Evolutionary conservation across 345 rosid genomes (phyloP).

Genomic region (Salix udensis): DNA sequence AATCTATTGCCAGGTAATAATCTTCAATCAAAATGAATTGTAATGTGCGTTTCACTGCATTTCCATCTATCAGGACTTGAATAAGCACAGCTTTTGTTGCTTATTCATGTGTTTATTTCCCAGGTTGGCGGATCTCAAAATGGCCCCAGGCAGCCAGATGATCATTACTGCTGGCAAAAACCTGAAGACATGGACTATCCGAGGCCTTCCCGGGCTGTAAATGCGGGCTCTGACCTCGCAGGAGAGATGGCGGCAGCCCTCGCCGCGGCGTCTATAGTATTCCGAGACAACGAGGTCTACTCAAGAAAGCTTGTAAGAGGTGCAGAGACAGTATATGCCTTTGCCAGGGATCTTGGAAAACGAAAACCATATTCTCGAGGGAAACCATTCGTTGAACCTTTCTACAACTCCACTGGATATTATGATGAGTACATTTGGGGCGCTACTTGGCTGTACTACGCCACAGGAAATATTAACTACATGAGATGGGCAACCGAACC

Average conservation of each 20-base stretch:
- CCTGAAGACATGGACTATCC: constrained; percentile 83
- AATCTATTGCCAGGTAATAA: constrained; percentile 52
- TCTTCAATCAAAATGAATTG: not conserved
- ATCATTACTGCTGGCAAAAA: constrained; percentile 71
- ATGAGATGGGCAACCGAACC: constrained; percentile 51
- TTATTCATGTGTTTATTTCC: not conserved
- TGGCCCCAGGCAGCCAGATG: constrained; percentile 57
- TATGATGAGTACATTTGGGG: constrained; percentile 89
- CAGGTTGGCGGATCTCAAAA: constrained; percentile 68
- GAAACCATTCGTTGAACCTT: constrained; percentile 37
- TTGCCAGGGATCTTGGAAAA: constrained; percentile 50
- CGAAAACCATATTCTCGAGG: constrained; percentile 46
- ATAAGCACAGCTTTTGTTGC: not conserved
- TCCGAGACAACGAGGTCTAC: constrained; percentile 47
- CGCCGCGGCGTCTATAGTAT: constrained; percentile 76
- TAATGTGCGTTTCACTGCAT: not conserved
- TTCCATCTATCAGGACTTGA: not conserved
- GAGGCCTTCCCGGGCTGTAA: constrained; percentile 36
- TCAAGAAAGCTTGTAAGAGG: constrained; percentile 53
- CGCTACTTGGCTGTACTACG: constrained; percentile 75
- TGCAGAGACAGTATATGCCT: constrained; percentile 51
- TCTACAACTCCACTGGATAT: constrained; percentile 70
- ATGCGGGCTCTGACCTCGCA: constrained; percentile 59
- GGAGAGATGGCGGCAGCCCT: constrained; percentile 78
- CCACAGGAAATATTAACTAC: constrained; percentile 68